Evolutionary conservation across 1,284 basidiomycete genomes (phyloP), one percentile per base, ranked within the genome.

Genomic region (Athelia sp.): DNA sequence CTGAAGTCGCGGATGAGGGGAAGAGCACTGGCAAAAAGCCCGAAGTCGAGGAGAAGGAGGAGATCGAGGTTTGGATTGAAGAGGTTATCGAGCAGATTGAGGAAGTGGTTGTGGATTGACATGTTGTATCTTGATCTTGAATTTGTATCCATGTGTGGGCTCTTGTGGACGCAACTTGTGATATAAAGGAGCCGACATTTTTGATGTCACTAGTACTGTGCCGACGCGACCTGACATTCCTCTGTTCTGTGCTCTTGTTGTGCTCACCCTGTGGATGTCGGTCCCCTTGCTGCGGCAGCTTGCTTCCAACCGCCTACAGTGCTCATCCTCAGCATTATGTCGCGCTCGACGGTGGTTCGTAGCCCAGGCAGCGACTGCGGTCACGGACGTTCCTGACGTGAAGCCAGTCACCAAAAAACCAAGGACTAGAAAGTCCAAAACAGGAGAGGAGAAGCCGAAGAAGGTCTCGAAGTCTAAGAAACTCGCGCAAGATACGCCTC

Each of bases 51-150:
- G 82, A 76, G 55, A 84, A 85, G 66, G 90, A 93, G 68, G 88
- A 87, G 68, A 90, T 94, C 54, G 90, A 93, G 66, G 87, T 94
- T 49, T 90, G 88, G 87, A 72, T 93, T 51, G 92, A 96, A 62
- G 93, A 95, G 67, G 81, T 93, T 48, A 80, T 96, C 59, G 92
- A 95, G 61, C 91, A 95, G 75, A 82, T 78, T 35, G 92, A 94
- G 68, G 92, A 95, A 70, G 81, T 86, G 56, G 68, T 90, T 36
- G 71, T 78, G 24, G 76, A 81, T 58, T 78, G 53, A 54, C 60
- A n/a, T 46, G 54, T 52, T 45, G 36, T 21, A n/a, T n/a, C n/a
- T n/a, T n/a, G n/a, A n/a, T n/a, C n/a, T n/a, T n/a, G n/a, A n/a
- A n/a, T n/a, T n/a, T n/a, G n/a, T n/a, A n/a, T n/a, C n/a, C n/a